These are phyloP conservation scores for Dryas octopetala DNA, from an alignment of 306 rosid genomes.

Conservation along the genomic window DNA sequence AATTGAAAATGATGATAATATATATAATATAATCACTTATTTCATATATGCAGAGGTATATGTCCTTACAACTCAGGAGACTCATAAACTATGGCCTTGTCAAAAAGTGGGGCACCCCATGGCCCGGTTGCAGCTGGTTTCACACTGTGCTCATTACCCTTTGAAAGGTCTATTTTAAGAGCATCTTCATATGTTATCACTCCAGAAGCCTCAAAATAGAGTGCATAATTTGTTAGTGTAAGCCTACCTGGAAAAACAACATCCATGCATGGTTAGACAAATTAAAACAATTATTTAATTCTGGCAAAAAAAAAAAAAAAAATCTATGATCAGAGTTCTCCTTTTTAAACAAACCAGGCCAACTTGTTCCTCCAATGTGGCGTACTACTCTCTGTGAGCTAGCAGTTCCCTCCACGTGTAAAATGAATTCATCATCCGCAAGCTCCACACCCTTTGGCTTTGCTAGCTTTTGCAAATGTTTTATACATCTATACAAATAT, in stretches of 20 bases:
- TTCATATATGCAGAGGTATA: no score
- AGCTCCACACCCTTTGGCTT: constrained; percentile 72
- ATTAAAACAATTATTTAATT: background rate
- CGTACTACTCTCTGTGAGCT: constrained; percentile 80
- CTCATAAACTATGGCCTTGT: constrained; percentile 75
- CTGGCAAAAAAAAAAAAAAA: background rate
- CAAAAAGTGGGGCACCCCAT: constrained; percentile 94
- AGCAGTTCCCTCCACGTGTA: constrained; percentile 94
- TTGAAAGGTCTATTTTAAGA: constrained; percentile 68
- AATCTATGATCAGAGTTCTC: background rate
- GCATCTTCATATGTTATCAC: constrained; percentile 74
- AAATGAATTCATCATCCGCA: constrained; percentile 70
- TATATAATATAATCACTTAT: background rate
- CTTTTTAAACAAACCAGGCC: constrained; percentile 68
- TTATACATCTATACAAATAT: constrained; percentile 44
- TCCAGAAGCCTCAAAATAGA: constrained; percentile 91
- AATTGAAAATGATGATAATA: no score
- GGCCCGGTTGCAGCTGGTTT: constrained; percentile 80
- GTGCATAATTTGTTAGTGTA: constrained; percentile 79
- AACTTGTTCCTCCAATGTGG: constrained; percentile 81
- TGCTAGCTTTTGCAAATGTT: constrained; percentile 64
- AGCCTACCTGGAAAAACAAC: constrained; percentile 69
- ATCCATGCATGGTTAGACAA: background rate
- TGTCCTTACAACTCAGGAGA: constrained; percentile 67
- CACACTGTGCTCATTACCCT: constrained; percentile 52